Percentiles rank a stretch among this genome's conserved stretches.
These are phyloP conservation scores for Malus sieversii DNA, from an alignment of 306 rosid genomes.

Conservation along the genomic window DNA sequence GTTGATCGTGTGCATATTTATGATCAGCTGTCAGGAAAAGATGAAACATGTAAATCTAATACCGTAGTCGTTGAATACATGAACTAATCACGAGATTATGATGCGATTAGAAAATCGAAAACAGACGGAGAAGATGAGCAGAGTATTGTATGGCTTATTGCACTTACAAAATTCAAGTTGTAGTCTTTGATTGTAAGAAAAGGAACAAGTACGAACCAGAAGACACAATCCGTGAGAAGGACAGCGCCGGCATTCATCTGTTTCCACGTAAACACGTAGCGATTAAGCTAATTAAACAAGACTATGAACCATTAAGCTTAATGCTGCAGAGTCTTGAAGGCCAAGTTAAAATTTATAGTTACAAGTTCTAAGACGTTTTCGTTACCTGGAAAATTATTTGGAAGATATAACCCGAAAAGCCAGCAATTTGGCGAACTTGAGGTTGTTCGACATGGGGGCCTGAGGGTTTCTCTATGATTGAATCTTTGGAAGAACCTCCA, in stretches of 20 bases:
- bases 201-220: slow-evolving; percentile 86
- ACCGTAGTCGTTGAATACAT: not conserved
- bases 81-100: not conserved
- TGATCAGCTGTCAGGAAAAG: slow-evolving; percentile 45
- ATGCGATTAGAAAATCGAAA: not conserved
- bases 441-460: slow-evolving; percentile 25
- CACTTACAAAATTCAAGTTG: slow-evolving; percentile 75
- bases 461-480: slow-evolving; percentile 32
- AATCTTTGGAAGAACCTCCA: slow-evolving; percentile 19
- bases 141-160: not conserved
- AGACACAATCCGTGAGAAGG: slow-evolving; percentile 80
- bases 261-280: slow-evolving; percentile 9
- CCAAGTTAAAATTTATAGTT: not conserved
- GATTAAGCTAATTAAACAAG: not conserved
- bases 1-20: slow-evolving; percentile 82
- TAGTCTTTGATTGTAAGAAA: slow-evolving; percentile 72
- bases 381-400: slow-evolving; percentile 89
- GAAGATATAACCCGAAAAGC: slow-evolving; percentile 66
- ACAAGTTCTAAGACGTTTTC: not conserved
- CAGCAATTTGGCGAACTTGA: slow-evolving; percentile 55
- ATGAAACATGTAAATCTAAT: slow-evolving; percentile 1
- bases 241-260: slow-evolving; percentile 99
- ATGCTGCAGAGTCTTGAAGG: not conserved
- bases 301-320: not conserved
- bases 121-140: not conserved